Evolutionary conservation across 2,329 filamentous ascomycete genomes (phyloP).

Genomic region (Colletotrichum sp.): DNA sequence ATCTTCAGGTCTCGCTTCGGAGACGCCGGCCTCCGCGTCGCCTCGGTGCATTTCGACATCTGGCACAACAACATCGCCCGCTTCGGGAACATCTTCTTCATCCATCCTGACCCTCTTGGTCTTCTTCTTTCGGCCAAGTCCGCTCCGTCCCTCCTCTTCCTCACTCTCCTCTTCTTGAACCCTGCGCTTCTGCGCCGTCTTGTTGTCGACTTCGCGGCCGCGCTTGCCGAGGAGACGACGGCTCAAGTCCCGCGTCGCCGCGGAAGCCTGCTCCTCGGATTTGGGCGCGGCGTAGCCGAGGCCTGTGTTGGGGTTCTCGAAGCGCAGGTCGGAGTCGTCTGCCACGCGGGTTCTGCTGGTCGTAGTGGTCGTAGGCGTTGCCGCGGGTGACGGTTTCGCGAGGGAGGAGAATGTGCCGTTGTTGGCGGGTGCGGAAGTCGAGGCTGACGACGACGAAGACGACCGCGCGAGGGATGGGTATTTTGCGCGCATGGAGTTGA

Average conservation of each 20-base stretch:
- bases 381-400: not conserved
- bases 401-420: conserved; percentile 23
- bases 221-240: conserved; percentile 32
- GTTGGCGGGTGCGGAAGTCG: not conserved
- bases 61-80: not conserved
- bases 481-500: conserved; percentile 28
- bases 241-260: conserved; percentile 32
- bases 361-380: not conserved
- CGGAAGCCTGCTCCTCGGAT: conserved; percentile 29
- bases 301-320: conserved; percentile 40
- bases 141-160: conserved; percentile 38
- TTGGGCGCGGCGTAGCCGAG: conserved; percentile 41
- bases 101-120: conserved; percentile 20
- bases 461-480: conserved; percentile 15
- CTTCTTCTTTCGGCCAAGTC: conserved; percentile 42
- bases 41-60: not conserved
- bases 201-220: not conserved
- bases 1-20: not conserved
- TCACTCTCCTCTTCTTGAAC: conserved; percentile 32
- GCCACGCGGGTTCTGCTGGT: not conserved
- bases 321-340: conserved; percentile 20
- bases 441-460: not conserved
- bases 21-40: not conserved
- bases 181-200: conserved; percentile 16
- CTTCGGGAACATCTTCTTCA: conserved; percentile 10